Percentiles rank a stretch among this genome's conserved stretches.
Conservation (phyloP, 305 asterid species). For the Andrographis paniculata region DNA sequence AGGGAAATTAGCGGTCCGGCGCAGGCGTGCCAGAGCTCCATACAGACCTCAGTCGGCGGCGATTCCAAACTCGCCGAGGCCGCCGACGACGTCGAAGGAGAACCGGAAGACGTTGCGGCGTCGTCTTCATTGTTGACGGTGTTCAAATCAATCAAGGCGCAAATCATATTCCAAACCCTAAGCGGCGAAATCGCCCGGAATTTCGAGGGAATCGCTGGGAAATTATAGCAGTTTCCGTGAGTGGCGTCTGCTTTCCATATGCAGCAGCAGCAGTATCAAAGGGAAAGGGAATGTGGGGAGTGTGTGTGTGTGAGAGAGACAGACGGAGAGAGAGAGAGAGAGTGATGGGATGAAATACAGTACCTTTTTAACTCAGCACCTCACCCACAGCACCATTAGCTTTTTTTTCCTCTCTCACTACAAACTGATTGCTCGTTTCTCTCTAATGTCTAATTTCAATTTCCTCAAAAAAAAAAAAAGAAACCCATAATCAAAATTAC, state of each 20-base stretch:
- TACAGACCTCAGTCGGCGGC: constrained; percentile 44
- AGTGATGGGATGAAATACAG: not conserved
- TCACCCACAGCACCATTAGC: no score
- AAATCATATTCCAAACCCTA: constrained; percentile 50
- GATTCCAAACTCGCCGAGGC: constrained; percentile 42
- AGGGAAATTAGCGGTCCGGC: constrained; percentile 93
- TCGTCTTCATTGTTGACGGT: constrained; percentile 53
- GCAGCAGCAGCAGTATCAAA: not conserved
- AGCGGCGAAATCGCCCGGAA: constrained; percentile 17
- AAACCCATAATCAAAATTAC: not conserved
- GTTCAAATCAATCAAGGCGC: constrained; percentile 73
- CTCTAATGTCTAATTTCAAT: constrained; percentile 31
- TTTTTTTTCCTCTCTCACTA: not conserved
- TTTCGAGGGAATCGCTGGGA: constrained; percentile 1
- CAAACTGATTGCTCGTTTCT: constrained; percentile 40
- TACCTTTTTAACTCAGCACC: constrained; percentile 29
- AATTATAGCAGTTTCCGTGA: not conserved
- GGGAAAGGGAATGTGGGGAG: constrained; percentile 11
- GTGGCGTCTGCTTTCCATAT: constrained; percentile 12
- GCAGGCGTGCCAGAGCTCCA: constrained; percentile 99
- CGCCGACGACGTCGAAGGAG: constrained; percentile 32
- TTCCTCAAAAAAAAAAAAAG: constrained; percentile 21
- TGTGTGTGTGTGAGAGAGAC: constrained; percentile 15
- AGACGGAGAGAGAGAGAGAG: constrained; percentile 9
- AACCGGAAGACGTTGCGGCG: constrained; percentile 22